These are phyloP conservation scores for Zancudomyces culisetae DNA, from an alignment of 371 early-diverging fungal species.

Conservation along the genomic window DNA sequence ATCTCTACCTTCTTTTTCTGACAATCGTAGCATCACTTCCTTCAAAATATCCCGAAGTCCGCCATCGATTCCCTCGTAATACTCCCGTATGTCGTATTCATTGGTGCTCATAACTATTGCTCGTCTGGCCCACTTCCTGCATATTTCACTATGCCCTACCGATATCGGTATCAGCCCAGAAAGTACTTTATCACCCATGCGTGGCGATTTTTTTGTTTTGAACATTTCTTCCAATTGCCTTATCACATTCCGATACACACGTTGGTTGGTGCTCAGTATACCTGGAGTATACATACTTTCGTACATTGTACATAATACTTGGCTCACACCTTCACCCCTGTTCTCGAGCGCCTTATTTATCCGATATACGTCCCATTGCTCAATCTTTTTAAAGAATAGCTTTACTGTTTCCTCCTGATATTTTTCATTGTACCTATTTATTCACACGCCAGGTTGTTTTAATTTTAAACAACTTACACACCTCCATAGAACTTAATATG, in stretches of 20 bases:
- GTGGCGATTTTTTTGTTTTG: conserved; percentile 5
- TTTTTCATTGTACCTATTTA: conserved; percentile 5
- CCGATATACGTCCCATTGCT: conserved; percentile 14
- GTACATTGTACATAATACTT: conserved; percentile 8
- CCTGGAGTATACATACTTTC: conserved; percentile 9
- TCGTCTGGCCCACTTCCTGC: conserved; percentile 15
- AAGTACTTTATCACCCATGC: conserved; percentile 9
- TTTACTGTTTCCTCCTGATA: conserved; percentile 9
- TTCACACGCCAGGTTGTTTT: conserved; percentile 11
- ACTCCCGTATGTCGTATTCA: conserved; percentile 2
- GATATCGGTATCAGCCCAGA: conserved; percentile 12
- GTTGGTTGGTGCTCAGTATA: not conserved
- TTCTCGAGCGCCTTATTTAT: conserved; percentile 5
- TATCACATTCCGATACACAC: not conserved
- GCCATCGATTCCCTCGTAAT: not conserved
- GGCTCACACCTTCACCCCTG: not conserved
- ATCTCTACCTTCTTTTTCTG: not conserved
- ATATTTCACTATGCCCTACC: conserved; percentile 2
- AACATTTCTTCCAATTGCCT: conserved; percentile 4
- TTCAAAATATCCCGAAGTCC: conserved; percentile 7
- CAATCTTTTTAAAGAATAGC: conserved; percentile 8
- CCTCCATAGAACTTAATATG: no score
- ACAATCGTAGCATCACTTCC: not conserved
- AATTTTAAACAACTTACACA: no score
- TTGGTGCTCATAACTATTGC: conserved; percentile 7